phyloP scores from a whole-genome alignment of 2,329 filamentous ascomycete species.

The Aspergillus quadricinctus region DNA sequence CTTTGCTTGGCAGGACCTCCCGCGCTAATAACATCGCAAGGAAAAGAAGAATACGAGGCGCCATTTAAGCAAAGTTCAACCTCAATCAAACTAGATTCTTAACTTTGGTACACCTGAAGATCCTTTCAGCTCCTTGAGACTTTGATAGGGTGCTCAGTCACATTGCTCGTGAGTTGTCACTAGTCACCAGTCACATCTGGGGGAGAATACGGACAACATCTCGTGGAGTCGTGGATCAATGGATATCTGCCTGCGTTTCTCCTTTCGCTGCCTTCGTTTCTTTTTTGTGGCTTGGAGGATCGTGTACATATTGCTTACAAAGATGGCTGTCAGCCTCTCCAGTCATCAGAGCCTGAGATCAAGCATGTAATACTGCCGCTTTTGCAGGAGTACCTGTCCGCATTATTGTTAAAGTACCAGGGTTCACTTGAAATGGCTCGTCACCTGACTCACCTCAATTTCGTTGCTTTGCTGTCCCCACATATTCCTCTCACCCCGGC shows the following conservation, averaged over 20 bases:
- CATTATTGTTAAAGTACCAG: background rate
- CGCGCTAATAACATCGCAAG: background rate
- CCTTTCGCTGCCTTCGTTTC: background rate
- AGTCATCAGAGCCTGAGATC: background rate
- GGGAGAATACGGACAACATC: background rate
- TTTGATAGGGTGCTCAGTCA: background rate
- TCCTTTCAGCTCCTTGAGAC: background rate
- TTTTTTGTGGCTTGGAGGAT: background rate
- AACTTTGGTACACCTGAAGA: background rate
- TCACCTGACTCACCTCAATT: background rate
- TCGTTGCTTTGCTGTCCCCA: background rate
- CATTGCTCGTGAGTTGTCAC: background rate
- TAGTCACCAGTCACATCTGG: background rate
- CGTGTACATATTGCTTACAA: background rate
- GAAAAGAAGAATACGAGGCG: background rate
- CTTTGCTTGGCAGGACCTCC: background rate
- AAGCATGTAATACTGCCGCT: background rate
- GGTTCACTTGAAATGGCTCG: background rate
- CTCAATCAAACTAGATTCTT: background rate
- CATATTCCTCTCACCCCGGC: background rate
- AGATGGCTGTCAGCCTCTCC: background rate
- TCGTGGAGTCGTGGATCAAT: background rate
- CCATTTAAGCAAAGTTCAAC: background rate
- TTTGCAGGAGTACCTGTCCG: background rate
- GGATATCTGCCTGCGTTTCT: background rate